Evolutionary conservation across 169 alveolate genomes (phyloP).

Genomic region (Pseudocohnilembus persalinus): DNA sequence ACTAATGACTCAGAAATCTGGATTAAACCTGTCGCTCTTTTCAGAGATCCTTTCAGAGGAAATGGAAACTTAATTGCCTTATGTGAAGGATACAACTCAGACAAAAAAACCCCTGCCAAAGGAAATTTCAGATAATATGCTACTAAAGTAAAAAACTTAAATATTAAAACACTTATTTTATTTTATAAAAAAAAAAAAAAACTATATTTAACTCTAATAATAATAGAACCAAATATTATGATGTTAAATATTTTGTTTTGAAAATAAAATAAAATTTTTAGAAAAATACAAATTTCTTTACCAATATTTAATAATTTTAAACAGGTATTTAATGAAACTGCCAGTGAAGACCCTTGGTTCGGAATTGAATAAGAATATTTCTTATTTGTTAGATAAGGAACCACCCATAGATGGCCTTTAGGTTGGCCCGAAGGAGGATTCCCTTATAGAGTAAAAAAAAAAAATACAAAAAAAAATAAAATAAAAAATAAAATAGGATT

Average conservation of each 20-base stretch:
- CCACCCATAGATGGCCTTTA: slow-evolving; percentile 61
- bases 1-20: slow-evolving; percentile 62
- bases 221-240: too few relatives aligned
- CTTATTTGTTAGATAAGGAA: slow-evolving; percentile 45
- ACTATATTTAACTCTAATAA: too few relatives aligned
- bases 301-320: too few relatives aligned
- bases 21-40: slow-evolving; percentile 56
- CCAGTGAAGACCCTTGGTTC: slow-evolving; percentile 66
- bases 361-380: slow-evolving; percentile 71
- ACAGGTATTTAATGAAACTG: slow-evolving; percentile 28
- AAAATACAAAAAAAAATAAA: too few relatives aligned
- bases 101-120: slow-evolving; percentile 56
- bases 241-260: too few relatives aligned
- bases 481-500: too few relatives aligned
- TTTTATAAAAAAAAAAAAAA: too few relatives aligned
- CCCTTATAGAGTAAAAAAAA: slow-evolving; percentile 41
- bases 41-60: slow-evolving; percentile 67
- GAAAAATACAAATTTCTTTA: too few relatives aligned
- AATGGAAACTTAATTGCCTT: slow-evolving; percentile 52
- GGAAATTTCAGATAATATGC: slow-evolving; percentile 59
- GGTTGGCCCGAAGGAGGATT: slow-evolving; percentile 78
- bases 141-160: slow-evolving; percentile 8
- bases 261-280: too few relatives aligned
- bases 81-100: slow-evolving; percentile 55
- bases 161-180: too few relatives aligned